Percentiles rank a stretch among this genome's conserved stretches.
Conservation (phyloP, 2,329 filamentous ascomycete genomes). For the Phyllosticta capitalensis region DNA sequence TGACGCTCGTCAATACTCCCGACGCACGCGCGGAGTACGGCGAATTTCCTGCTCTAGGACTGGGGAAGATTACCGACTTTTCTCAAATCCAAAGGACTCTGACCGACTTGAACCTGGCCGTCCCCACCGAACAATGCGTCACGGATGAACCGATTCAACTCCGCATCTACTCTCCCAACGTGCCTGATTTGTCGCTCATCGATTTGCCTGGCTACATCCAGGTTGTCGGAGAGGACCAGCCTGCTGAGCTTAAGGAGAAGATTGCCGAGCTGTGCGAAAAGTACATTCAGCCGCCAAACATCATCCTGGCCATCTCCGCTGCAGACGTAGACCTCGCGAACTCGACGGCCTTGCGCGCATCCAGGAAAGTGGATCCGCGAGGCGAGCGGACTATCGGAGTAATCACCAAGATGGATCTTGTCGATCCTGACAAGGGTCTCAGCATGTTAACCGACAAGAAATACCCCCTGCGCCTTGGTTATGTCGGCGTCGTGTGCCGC, state of each 20-base stretch:
- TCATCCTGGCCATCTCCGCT: conserved; percentile 93
- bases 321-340: conserved; percentile 96
- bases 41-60: conserved; percentile 85
- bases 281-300: conserved; percentile 92
- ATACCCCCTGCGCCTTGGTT: conserved; percentile 89
- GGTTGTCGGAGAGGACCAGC: conserved; percentile 84
- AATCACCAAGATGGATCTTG: conserved; percentile 98
- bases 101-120: conserved; percentile 88
- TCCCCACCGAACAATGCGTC: conserved; percentile 83
- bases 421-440: conserved; percentile 70
- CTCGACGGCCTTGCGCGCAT: conserved; percentile 83
- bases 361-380: conserved; percentile 81
- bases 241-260: conserved; percentile 84
- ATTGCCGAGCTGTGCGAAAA: conserved; percentile 95
- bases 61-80: conserved; percentile 88
- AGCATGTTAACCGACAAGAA: conserved; percentile 78
- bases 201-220: conserved; percentile 97
- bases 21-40: conserved; percentile 81
- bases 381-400: conserved; percentile 96
- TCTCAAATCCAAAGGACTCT: conserved; percentile 83
- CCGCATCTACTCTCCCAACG: conserved; percentile 88
- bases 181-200: conserved; percentile 90
- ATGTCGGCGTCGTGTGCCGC: conserved; percentile 88
- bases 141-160: conserved; percentile 95
- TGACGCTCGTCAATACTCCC: conserved; percentile 92